Base-by-base conservation (phyloP, 352 stramenopile species). In the Elongisporangium senticosum region DNA sequence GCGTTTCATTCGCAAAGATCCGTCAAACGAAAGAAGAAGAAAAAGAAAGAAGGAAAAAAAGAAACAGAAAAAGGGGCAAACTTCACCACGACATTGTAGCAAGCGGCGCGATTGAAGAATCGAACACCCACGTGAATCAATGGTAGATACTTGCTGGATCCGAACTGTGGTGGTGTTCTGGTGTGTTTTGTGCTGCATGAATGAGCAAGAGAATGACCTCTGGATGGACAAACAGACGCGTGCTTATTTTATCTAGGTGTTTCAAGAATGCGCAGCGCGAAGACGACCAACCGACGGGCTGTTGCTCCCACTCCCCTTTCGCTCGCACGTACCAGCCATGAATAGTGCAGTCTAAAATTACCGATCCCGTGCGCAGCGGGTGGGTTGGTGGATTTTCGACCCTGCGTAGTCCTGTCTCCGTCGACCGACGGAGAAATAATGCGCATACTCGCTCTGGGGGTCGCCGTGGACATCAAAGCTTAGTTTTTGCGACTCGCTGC, bases 11-110 rank as follows among this genome's bases (percentile, higher is more conserved):
- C 53, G 28, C 8, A 43, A 62, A 39, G 47, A 55, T 51, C 52
- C 59, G 63, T 55, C 55, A 58, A 28, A 23, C 21, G 10, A 48
- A 54, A 28, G n/a, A 58, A 59, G 37, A 55, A 49, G 21, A 4
- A 43, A 51, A 23, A 50, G 21, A 43, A 56, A 14, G 56, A 51
- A 61, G 56, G 51, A 54, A 43, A 56, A 60, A 71, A 72, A 64
- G 64, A 66, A 69, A 26, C 23, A 26, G 23, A 43, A 43, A 39
- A 39, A 39, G 28, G 28, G 28, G 28, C 7, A 39, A 39, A 39
- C 28, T 39, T 39, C 28, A 39, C 3, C 3, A 28, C 28, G 13
- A 39, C 7, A 13, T 39, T 43, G 33, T 43, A 43, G 13, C 33
- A 17, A 43, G 33, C 33, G 11, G 33, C 33, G 33, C 33, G 33